Percentiles rank a stretch among this genome's conserved stretches.
These are phyloP conservation scores for Cercospora sp. DNA, from an alignment of 2,329 filamentous ascomycete species.

Conservation along the genomic window DNA sequence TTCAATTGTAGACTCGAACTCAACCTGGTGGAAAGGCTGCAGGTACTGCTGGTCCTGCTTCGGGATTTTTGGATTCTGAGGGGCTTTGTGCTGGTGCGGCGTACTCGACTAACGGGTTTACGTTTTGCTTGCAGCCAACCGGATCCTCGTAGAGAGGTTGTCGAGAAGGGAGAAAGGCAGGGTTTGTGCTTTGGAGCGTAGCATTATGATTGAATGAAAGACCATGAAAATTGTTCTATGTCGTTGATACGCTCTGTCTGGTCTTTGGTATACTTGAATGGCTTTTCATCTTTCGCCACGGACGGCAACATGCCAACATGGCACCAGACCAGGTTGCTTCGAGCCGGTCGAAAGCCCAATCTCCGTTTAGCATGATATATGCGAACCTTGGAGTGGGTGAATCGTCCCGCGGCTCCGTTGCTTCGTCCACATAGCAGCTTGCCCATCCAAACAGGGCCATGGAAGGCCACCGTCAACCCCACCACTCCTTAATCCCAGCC, in stretches of 20 bases:
- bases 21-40: conserved; percentile 16
- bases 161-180: neutral
- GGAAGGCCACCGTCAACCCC: neutral
- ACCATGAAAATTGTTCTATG: neutral
- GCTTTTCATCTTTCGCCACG: too few relatives aligned
- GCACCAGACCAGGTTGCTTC: neutral
- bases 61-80: conserved; percentile 18
- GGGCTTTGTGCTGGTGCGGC: conserved; percentile 20
- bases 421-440: neutral
- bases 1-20: neutral
- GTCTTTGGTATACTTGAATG: too few relatives aligned
- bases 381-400: too few relatives aligned
- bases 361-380: too few relatives aligned
- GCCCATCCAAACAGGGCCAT: neutral
- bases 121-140: conserved; percentile 21
- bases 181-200: neutral
- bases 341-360: neutral
- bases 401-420: neutral
- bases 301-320: too few relatives aligned
- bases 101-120: conserved; percentile 20
- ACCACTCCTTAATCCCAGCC: neutral
- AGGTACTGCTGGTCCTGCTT: conserved; percentile 21
- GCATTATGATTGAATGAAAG: neutral
- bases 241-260: neutral
- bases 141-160: neutral